Evolutionary conservation across 495 filamentous ascomycete genomes (phyloP), one percentile per base, ranked within the genome.

Genomic region (Xylaria venustula): DNA sequence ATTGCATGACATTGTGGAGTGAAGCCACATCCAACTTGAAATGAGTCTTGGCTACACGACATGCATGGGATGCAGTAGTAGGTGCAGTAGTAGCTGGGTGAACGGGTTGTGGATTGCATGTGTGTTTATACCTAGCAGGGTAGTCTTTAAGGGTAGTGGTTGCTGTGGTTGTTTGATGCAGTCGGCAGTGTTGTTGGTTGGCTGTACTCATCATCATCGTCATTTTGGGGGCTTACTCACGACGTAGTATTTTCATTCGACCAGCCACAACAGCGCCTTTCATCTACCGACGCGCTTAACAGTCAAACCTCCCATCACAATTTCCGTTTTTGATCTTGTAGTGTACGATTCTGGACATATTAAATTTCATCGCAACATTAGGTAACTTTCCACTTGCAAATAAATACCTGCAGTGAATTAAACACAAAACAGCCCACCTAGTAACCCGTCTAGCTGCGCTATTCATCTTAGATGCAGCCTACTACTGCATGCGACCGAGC

Each of bases 401-500:
- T n/a, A n/a, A n/a, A n/a, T n/a, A n/a, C n/a, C n/a, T n/a, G n/a
- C n/a, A n/a, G n/a, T n/a, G n/a, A n/a, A n/a, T n/a, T n/a, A n/a
- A n/a, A n/a, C n/a, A n/a, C n/a, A n/a, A 26, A 28, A 25, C 49
- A 17, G 30, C 46, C 30, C 40, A n/a, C 25, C 50, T 47, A 37
- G 14, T n/a, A 54, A 54, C 22, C 25, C 22, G 58, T 48, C 58
- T 61, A 61, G 58, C 30, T 42, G 7, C 49, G 23, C 42, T 25
- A 20, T 30, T 12, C 28, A 34, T 7, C 50, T 54, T 12, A 25
- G 15, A 50, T 42, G 56, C 50, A 54, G 40, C 17, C 58, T 61
- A 48, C 49, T 61, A 41, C 49, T 54, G 58, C 46, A 61, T 54
- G 58, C 42, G 32, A 36, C 58, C 58, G 49, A 54, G 50, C 58